Evolutionary conservation across 2,329 filamentous ascomycete genomes (phyloP).

Genomic region (Colletotrichum paranaense): DNA sequence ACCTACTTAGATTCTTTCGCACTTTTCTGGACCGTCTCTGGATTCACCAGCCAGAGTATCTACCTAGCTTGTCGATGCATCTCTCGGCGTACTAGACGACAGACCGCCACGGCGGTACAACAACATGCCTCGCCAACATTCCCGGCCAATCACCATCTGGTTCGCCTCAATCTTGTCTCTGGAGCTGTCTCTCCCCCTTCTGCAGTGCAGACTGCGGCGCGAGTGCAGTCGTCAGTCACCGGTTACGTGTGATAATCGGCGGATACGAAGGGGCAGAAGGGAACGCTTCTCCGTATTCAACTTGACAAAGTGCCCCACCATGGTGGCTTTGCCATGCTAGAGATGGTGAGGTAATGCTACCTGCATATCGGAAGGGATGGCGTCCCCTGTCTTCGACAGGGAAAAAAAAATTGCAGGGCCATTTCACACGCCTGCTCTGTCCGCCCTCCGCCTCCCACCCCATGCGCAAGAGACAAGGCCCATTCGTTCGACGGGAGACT

Average conservation of each 20-base stretch:
- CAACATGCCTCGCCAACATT: conserved; percentile 10
- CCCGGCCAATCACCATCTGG: conserved; percentile 11
- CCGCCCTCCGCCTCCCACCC: conserved; percentile 6
- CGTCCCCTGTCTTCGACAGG: conserved; percentile 23
- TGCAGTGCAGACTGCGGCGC: conserved; percentile 9
- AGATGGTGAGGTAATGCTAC: conserved; percentile 33
- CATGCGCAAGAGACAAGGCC: background rate
- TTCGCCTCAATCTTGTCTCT: conserved; percentile 29
- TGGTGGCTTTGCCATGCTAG: conserved; percentile 30
- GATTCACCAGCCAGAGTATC: background rate
- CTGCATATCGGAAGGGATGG: conserved; percentile 35
- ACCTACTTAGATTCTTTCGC: background rate
- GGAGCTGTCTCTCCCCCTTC: conserved; percentile 6
- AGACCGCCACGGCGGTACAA: conserved; percentile 26
- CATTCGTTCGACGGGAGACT: conserved; percentile 2
- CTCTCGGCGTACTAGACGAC: conserved; percentile 22
- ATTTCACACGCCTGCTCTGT: conserved; percentile 8
- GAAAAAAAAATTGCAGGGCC: conserved; percentile 24
- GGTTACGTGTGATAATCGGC: conserved; percentile 26
- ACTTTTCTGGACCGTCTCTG: background rate
- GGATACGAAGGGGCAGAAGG: conserved; percentile 31
- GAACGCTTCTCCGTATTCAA: conserved; percentile 28
- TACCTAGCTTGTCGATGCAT: conserved; percentile 26
- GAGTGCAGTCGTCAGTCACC: conserved; percentile 24
- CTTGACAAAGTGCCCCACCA: conserved; percentile 23